Evolutionary conservation across 148 eudicot species (phyloP).

Genomic region (Cornus controversa): DNA sequence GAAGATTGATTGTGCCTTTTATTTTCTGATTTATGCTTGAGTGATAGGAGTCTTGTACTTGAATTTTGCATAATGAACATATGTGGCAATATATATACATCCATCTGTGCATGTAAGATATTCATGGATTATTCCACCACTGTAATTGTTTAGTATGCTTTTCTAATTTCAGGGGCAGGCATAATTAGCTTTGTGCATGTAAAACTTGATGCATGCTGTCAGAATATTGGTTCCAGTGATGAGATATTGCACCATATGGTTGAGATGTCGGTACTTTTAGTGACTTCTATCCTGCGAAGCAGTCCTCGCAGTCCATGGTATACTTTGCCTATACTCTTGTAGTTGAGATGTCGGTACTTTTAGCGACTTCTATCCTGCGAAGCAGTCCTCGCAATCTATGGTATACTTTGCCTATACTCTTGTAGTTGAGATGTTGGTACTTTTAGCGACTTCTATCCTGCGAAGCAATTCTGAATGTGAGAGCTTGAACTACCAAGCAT

Average conservation of each 20-base stretch:
- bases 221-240: constrained; percentile 81
- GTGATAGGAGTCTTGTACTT: not conserved
- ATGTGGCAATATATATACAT: too few species aligned
- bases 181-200: constrained; percentile 88
- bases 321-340: not conserved
- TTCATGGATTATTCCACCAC: not conserved
- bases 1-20: not conserved
- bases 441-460: too few species aligned
- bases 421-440: too few species aligned
- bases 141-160: not conserved
- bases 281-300: constrained; percentile 52
- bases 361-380: constrained; percentile 55
- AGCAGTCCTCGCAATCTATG: constrained; percentile 91
- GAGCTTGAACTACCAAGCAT: not conserved
- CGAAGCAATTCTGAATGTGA: too few species aligned
- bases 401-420: constrained; percentile 37
- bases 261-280: constrained; percentile 83
- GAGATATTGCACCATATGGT: constrained; percentile 86
- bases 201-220: constrained; percentile 91
- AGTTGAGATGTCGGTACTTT: constrained; percentile 86
- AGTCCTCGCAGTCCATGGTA: constrained; percentile 98
- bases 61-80: not conserved
- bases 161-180: constrained; percentile 69
- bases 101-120: too few species aligned
- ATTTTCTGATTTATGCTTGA: not conserved